phyloP scores from a whole-genome alignment of 169 alveolate species.

The Fabrea salina region DNA sequence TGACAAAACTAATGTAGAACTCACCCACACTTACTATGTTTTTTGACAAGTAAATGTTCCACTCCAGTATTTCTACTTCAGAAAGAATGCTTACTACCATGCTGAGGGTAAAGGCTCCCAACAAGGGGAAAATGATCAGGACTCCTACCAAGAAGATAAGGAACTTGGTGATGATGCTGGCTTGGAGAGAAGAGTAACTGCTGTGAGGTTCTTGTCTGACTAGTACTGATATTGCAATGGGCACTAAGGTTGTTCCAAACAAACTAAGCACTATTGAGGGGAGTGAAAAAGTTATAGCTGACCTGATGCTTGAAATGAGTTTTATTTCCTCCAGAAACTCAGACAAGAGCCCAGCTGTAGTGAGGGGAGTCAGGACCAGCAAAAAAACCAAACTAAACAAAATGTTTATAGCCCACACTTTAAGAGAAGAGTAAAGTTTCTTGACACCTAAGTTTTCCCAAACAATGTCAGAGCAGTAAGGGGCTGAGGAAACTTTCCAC shows the following conservation, averaged over 20 bases:
- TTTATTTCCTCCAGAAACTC: not conserved
- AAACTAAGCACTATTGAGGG: not conserved
- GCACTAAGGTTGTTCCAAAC: not conserved
- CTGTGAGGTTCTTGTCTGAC: not conserved
- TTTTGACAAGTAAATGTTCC: not conserved
- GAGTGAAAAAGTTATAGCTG: not conserved
- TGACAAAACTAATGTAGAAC: not conserved
- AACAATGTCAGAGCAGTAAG: not conserved
- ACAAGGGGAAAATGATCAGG: constrained; percentile 8
- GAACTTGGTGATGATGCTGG: not conserved
- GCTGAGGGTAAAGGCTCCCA: not conserved
- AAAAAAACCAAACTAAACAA: not conserved
- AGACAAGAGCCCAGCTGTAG: not conserved
- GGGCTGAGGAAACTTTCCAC: not conserved
- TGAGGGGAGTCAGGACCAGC: constrained; percentile 2
- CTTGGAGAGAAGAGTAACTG: not conserved
- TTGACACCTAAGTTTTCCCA: not conserved
- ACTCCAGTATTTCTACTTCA: not conserved
- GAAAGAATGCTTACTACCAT: not conserved
- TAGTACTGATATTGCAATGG: not conserved
- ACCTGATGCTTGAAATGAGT: not conserved
- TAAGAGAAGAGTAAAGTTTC: not conserved
- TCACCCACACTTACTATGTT: constrained; percentile 8
- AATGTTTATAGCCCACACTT: not conserved
- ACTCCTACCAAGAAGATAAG: not conserved